A percentile compares a stretch with the other conserved stretches of the same genome.
Conservation (phyloP, 352 stramenopile genomes). For the Globisporangium splendens region DNA sequence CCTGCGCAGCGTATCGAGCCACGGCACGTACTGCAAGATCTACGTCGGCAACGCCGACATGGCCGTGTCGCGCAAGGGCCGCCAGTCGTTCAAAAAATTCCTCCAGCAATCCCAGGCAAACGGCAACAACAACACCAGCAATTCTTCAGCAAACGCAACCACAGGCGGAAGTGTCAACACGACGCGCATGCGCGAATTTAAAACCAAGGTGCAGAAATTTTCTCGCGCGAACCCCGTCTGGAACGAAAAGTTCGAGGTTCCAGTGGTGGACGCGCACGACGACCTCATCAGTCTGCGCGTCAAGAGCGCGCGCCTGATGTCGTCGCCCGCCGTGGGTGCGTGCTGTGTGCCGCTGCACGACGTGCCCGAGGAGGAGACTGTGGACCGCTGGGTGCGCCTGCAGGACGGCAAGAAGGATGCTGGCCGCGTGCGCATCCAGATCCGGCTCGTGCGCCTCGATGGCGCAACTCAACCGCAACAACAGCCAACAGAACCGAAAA, state of each 20-base stretch:
- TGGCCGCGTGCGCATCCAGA: constrained; percentile 59
- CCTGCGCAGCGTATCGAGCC: constrained; percentile 58
- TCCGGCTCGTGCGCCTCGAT: constrained; percentile 48
- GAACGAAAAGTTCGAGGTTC: constrained; percentile 81
- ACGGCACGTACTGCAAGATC: constrained; percentile 72
- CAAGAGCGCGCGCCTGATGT: constrained; percentile 69
- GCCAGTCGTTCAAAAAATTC: constrained; percentile 21
- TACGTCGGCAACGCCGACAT: constrained; percentile 58
- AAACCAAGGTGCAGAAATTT: constrained; percentile 66
- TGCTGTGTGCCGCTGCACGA: constrained; percentile 46
- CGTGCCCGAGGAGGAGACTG: constrained; percentile 34
- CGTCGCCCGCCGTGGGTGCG: constrained; percentile 45
- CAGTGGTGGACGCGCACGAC: constrained; percentile 32
- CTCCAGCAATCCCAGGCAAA: constrained; percentile 4
- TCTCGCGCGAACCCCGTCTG: constrained; percentile 45
- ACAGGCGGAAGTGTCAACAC: neutral
- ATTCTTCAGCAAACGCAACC: neutral
- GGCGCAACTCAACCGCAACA: constrained; percentile 8
- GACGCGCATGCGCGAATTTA: constrained; percentile 39
- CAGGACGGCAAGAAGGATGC: constrained; percentile 48
- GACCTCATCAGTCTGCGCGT: constrained; percentile 71
- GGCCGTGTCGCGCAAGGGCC: constrained; percentile 19
- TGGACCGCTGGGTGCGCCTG: constrained; percentile 63
- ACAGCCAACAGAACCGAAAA: constrained; percentile 3
- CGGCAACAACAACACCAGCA: neutral